Base-by-base conservation (phyloP, 345 rosid species). In the Eucalyptus erythrocorys region DNA sequence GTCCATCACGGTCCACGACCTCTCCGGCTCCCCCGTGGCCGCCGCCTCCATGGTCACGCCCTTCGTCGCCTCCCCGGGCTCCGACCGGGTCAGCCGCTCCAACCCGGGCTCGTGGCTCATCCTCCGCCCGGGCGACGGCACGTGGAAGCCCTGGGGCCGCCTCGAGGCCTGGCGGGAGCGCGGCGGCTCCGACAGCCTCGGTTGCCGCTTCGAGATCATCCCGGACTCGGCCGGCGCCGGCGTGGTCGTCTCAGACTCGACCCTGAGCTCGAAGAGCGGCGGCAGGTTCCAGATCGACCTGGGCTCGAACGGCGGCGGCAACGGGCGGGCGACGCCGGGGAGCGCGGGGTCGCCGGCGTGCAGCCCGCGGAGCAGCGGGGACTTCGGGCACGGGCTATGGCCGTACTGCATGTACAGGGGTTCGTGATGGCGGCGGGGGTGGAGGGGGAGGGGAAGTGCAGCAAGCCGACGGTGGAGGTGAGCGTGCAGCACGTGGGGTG, bases 151-250 rank as follows among this genome's bases (percentile, higher is more conserved):
- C 1, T 97, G 99, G 99, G 99, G 97, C 2, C 92, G 98, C 7
- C 97, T 97, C 13, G 97, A 97, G 92, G 99, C 99, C 6, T 97
- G 99, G 99, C 95, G 99, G 34, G 99, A 96, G 92, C 98, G 97
- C 3, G 97, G 97, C 13, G 88, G 94, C 8, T 92, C 95, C 1
- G 95, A 94, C 22, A 96, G 97, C 1, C 95, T 97, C 2, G 99
- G 99, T 4, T 96, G 94, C 87, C 94, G 99, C 43, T 96, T 97
- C 30, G 96, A 95, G 89, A 93, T 96, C 9, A 95, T 94, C 22
- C 97, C 97, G 1, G 98, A 97, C 76, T 92, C 95, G 24, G 91
- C 96, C 34, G 95, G 94, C 0, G 94, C 96, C 12, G 96, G 98
- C 43, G 92, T 95, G 82, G 95, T 97, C 26, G 85, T 97, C 43